Conservation (phyloP, 2,329 filamentous ascomycete species). For the Gliomastix tumulicola region DNA sequence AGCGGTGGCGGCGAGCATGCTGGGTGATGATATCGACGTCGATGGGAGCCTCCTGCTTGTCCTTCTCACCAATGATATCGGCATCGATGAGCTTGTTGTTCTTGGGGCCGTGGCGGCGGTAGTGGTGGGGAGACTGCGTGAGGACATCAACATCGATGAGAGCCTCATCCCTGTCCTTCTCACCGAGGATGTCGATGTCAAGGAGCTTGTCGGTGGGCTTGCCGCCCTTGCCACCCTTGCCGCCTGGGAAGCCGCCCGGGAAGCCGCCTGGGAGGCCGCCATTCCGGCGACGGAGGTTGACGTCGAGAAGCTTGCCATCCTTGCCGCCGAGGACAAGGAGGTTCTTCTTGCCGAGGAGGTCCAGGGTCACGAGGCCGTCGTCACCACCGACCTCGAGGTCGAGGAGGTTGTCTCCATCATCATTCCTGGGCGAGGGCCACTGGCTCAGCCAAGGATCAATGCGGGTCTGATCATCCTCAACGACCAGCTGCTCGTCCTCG, state of each 20-base stretch:
- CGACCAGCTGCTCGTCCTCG: constrained; percentile 4
- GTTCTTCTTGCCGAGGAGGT: constrained; percentile 5
- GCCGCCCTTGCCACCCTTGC: background rate
- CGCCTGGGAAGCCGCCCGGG: background rate
- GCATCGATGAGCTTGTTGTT: background rate
- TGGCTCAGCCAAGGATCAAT: constrained; percentile 3
- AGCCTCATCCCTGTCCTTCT: constrained; percentile 6
- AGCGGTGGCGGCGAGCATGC: background rate
- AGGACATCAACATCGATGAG: constrained; percentile 8
- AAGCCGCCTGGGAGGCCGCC: background rate
- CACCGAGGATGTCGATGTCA: constrained; percentile 4
- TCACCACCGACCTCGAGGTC: constrained; percentile 7
- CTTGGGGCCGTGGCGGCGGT: background rate
- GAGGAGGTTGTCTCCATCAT: constrained; percentile 5
- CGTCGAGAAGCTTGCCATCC: constrained; percentile 1
- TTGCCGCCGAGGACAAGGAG: constrained; percentile 5
- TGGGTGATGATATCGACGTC: constrained; percentile 4
- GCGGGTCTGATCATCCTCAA: constrained; percentile 4
- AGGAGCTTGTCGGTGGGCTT: background rate
- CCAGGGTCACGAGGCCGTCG: constrained; percentile 6
- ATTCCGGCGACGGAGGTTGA: background rate
- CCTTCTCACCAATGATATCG: background rate
- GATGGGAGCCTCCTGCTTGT: constrained; percentile 1
- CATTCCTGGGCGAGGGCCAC: background rate
- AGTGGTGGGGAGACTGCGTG: constrained; percentile 4